Conservation (phyloP, 208 protist species). For the Wallacemonas rigidus region DNA sequence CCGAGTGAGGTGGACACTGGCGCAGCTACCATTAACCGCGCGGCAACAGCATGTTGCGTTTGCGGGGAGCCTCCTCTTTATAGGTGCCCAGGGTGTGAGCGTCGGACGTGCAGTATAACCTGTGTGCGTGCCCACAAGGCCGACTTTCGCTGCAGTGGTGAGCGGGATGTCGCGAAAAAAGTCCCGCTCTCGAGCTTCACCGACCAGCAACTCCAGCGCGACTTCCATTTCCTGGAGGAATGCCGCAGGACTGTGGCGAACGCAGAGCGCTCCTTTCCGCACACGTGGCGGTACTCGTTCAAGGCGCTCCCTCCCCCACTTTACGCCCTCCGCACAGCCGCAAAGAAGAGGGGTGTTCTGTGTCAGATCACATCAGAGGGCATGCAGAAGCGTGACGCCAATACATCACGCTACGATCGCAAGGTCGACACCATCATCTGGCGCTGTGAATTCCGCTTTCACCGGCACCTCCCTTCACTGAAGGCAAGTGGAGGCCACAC, state of each 20-base stretch:
- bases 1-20: neutral
- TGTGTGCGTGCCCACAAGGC: constrained; percentile 82
- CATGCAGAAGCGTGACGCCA: constrained; percentile 78
- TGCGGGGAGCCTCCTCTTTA: constrained; percentile 64
- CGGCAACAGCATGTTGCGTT: constrained; percentile 52
- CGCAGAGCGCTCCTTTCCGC: constrained; percentile 63
- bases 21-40: neutral
- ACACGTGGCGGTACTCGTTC: constrained; percentile 56
- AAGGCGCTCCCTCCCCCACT: constrained; percentile 67
- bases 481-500: neutral
- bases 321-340: constrained; percentile 75
- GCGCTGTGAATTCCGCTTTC: constrained; percentile 82
- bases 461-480: constrained; percentile 4
- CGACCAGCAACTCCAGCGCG: constrained; percentile 70
- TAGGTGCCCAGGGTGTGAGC: constrained; percentile 76
- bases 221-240: constrained; percentile 84
- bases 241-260: constrained; percentile 70
- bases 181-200: constrained; percentile 72
- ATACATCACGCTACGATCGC: constrained; percentile 77
- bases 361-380: constrained; percentile 89
- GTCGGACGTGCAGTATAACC: constrained; percentile 72
- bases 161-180: constrained; percentile 55
- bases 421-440: constrained; percentile 79
- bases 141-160: constrained; percentile 62
- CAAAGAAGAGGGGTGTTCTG: constrained; percentile 76